A percentile compares a stretch with the other conserved stretches of the same genome.
Evolutionary conservation across 306 rosid species (phyloP).

Genomic region (Mimosa bimucronata): DNA sequence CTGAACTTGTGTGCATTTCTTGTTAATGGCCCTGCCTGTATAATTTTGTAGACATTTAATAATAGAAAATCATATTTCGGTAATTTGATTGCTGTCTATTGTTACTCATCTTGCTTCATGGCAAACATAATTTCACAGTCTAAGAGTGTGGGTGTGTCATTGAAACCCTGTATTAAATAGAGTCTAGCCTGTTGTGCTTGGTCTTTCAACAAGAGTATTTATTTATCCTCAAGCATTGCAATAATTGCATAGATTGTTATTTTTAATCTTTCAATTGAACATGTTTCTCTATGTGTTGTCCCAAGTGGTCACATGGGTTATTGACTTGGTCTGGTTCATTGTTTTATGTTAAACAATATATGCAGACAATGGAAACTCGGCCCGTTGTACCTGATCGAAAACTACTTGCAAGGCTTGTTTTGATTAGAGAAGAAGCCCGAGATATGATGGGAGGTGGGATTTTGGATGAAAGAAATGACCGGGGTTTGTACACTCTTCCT

Average conservation of each 20-base stretch:
- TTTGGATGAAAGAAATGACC: slow-evolving; percentile 88
- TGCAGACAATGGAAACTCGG: slow-evolving; percentile 93
- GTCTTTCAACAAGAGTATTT: background rate
- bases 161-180: background rate
- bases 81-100: background rate
- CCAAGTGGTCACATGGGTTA: slow-evolving; percentile 13
- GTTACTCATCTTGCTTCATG: background rate
- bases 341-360: slow-evolving; percentile 26
- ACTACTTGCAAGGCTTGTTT: slow-evolving; percentile 96
- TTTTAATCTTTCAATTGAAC: slow-evolving; percentile 16
- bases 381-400: slow-evolving; percentile 86
- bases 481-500: slow-evolving; percentile 89
- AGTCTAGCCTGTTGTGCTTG: background rate
- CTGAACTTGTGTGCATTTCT: background rate
- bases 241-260: background rate
- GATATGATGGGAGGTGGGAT: slow-evolving; percentile 98
- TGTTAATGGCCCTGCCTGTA: background rate
- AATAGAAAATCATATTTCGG: background rate
- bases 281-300: slow-evolving; percentile 5
- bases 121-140: background rate
- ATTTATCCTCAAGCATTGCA: slow-evolving; percentile 5
- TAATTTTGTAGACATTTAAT: slow-evolving; percentile 1
- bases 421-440: slow-evolving; percentile 96
- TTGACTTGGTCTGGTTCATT: slow-evolving; percentile 20
- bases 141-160: background rate